Conservation (phyloP, 495 filamentous ascomycete species). For the Choiromyces venosus region DNA sequence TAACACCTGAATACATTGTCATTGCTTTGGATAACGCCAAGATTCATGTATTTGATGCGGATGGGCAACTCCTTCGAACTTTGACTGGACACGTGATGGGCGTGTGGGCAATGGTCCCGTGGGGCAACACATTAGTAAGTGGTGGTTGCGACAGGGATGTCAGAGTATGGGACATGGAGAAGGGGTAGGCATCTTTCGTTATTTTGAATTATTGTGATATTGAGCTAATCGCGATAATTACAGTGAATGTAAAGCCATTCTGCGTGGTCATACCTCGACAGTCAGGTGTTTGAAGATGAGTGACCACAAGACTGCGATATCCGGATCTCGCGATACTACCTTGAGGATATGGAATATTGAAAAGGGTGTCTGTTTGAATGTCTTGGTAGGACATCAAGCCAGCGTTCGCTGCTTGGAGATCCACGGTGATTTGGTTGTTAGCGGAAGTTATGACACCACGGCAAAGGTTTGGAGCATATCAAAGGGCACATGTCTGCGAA, state of each 20-base stretch:
- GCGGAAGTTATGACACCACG: slow-evolving; percentile 94
- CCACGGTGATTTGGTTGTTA: slow-evolving; percentile 90
- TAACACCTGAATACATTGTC: slow-evolving; percentile 93
- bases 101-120: slow-evolving; percentile 99
- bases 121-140: slow-evolving; percentile 91
- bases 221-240: background rate
- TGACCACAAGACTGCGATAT: slow-evolving; percentile 85
- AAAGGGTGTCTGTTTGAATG: slow-evolving; percentile 78
- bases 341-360: slow-evolving; percentile 90
- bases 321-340: slow-evolving; percentile 90
- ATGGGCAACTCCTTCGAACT: slow-evolving; percentile 80
- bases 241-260: slow-evolving; percentile 68
- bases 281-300: slow-evolving; percentile 98
- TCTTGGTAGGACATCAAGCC: slow-evolving; percentile 93
- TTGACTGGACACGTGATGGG: slow-evolving; percentile 96
- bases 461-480: slow-evolving; percentile 97
- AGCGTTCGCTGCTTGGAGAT: slow-evolving; percentile 94
- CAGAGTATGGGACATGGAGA: slow-evolving; percentile 92
- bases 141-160: slow-evolving; percentile 97
- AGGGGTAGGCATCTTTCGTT: slow-evolving; percentile 61
- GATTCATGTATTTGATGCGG: slow-evolving; percentile 94
- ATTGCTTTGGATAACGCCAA: slow-evolving; percentile 97
- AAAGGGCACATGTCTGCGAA: slow-evolving; percentile 82
- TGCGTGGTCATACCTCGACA: slow-evolving; percentile 92
- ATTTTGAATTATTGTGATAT: slow-evolving; percentile 34